Evolutionary conservation across 306 rosid genomes (phyloP).

Genomic region (Mimosa pudica): DNA sequence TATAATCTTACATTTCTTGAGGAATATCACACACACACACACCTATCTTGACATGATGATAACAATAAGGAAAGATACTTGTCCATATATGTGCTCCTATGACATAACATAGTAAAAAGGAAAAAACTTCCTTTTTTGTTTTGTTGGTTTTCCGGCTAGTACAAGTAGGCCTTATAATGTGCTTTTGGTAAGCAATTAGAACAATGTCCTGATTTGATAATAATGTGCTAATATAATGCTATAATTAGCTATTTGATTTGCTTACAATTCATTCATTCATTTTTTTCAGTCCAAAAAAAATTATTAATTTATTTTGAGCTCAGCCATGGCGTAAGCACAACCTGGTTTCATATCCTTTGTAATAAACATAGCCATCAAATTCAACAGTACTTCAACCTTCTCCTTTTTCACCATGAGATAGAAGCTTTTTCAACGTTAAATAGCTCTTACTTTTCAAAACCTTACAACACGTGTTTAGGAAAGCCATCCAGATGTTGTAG

Average conservation of each 20-base stretch:
- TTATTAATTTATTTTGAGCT: background rate
- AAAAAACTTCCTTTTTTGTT: background rate
- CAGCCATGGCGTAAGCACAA: background rate
- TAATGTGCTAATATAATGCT: background rate
- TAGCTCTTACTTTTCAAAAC: background rate
- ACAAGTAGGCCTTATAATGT: background rate
- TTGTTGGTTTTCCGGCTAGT: background rate
- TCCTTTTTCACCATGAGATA: background rate
- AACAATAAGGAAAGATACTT: conserved; percentile 5
- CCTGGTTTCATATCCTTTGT: background rate
- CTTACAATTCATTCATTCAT: background rate
- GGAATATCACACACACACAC: background rate
- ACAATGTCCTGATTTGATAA: background rate
- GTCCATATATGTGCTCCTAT: background rate
- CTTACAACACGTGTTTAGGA: background rate
- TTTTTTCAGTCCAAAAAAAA: no score
- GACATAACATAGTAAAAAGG: background rate
- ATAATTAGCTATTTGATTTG: background rate
- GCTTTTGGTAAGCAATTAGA: background rate
- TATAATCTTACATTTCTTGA: background rate
- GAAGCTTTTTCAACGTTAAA: background rate
- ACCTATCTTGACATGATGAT: background rate
- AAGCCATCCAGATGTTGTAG: no score
- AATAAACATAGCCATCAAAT: background rate
- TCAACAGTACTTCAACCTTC: background rate